Evolutionary conservation across 176 grass and related monocot species (phyloP), one percentile per base, ranked within the genome.

Genomic region (Luzula sylvatica): DNA sequence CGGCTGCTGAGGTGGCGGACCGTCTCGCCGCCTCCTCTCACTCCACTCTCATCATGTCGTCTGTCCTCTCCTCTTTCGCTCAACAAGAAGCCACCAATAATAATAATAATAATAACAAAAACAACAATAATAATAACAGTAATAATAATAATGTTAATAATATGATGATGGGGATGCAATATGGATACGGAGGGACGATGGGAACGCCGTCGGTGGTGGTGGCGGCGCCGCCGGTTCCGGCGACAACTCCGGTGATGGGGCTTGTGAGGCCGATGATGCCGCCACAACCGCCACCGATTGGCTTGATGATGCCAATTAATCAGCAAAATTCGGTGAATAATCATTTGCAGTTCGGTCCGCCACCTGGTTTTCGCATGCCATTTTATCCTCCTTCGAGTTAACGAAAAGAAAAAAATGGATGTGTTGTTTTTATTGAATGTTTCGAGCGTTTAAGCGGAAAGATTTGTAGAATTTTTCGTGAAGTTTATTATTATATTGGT

Each of bases 11-110:
- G 68, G 75, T 98, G 2, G 86, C 81, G 0, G 75, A 90, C 42
- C 83, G 72, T 65, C 80, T 98, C 61, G 78, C 92, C 65, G 69
- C 81, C 52, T 80, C 81, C 67, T 81, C 86, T 26, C 74, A 83
- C 61, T 90, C 85, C 51, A 81, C 76, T 51, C 85, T 90, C 61
- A 80, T 98, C 58, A 83, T 87, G 65, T 80, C 83, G 20, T 98
- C 92, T n/a, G 82, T 87, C 21, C 85, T 90, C 25, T 98, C 86
- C 55, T 82, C 76, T 71, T 98, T 98, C 45, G 92, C 81, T 55
- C 77, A 77, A 7, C 81, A 98, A 70, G 78, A 82, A 74, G 74
- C 70, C 0, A 73, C 82, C 46, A 87, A 63, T 73, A 72, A 61
- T 16, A 62, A 76, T 11, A 75, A 82, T 14, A 11, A 26, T 49